Conservation (phyloP, 371 early-diverging fungal genomes). For the Mortierella polycephala region DNA sequence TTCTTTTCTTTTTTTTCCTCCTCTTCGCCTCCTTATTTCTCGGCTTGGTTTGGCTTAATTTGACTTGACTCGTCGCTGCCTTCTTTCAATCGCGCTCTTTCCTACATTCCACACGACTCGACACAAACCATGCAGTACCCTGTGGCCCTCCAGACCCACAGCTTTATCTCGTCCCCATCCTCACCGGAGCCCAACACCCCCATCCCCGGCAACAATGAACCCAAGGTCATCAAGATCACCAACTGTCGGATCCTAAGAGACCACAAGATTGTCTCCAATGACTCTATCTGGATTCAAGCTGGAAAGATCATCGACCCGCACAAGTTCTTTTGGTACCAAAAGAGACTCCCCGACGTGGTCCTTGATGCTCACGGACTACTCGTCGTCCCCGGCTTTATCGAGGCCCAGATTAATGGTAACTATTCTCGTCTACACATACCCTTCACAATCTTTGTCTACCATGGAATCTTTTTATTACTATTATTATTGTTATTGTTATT, state of each 20-base stretch:
- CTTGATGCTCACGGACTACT: constrained; percentile 81
- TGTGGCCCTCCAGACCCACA: constrained; percentile 36
- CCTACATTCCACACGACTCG: neutral
- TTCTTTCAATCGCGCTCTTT: neutral
- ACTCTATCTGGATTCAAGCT: constrained; percentile 78
- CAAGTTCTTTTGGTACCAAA: constrained; percentile 74
- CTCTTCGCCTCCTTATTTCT: neutral
- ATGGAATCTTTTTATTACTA: neutral
- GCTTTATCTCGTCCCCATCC: constrained; percentile 21
- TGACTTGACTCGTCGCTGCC: constrained; percentile 1
- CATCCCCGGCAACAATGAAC: constrained; percentile 31
- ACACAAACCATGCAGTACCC: constrained; percentile 35
- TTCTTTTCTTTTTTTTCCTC: constrained; percentile 1
- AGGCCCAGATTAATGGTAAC: constrained; percentile 85
- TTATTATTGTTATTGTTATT: neutral
- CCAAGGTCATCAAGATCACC: constrained; percentile 76
- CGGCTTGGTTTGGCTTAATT: neutral
- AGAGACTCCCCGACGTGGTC: constrained; percentile 72
- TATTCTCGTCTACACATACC: neutral
- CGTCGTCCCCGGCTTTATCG: constrained; percentile 84
- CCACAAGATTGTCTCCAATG: constrained; percentile 74
- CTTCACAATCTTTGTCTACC: too few species aligned
- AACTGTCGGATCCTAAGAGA: constrained; percentile 80
- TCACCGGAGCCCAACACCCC: constrained; percentile 45
- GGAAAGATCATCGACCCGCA: constrained; percentile 85